phyloP scores from a whole-genome alignment of 768 basidiomycete species.

The Gautieria morchelliformis region DNA sequence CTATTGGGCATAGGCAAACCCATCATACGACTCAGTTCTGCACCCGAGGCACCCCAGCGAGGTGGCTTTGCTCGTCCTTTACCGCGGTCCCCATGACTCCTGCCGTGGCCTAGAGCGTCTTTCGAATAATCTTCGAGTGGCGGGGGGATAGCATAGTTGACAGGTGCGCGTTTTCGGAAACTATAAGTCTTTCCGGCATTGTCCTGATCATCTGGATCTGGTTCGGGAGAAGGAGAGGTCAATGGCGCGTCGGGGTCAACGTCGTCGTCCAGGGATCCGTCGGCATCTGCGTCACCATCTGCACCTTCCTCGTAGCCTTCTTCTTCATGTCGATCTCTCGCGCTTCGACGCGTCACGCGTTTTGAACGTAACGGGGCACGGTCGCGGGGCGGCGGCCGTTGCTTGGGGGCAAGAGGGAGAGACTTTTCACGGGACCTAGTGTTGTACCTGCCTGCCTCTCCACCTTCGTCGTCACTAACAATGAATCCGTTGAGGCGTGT shows the following conservation, averaged over 20 bases:
- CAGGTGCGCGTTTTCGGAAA: slow-evolving; percentile 50
- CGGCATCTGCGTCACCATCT: slow-evolving; percentile 31
- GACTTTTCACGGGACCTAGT: slow-evolving; percentile 32
- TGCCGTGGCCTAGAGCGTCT: slow-evolving; percentile 22
- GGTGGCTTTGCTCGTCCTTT: slow-evolving; percentile 37
- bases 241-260: slow-evolving; percentile 17
- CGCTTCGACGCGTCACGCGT: slow-evolving; percentile 17
- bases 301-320: slow-evolving; percentile 20
- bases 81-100: slow-evolving; percentile 20
- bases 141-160: slow-evolving; percentile 78
- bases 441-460: slow-evolving; percentile 26
- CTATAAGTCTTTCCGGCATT: slow-evolving; percentile 32
- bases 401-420: slow-evolving; percentile 3
- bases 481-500: slow-evolving; percentile 26
- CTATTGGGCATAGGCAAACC: slow-evolving; percentile 35
- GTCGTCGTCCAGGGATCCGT: slow-evolving; percentile 29
- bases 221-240: slow-evolving; percentile 8
- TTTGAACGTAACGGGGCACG: slow-evolving; percentile 13
- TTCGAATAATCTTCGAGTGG: slow-evolving; percentile 57
- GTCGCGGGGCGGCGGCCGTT: slow-evolving; percentile 13
- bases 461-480: slow-evolving; percentile 37
- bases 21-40: slow-evolving; percentile 72
- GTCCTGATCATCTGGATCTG: slow-evolving; percentile 2
- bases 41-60: slow-evolving; percentile 74
- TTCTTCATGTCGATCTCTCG: slow-evolving; percentile 9